These are phyloP conservation scores for Cercophora scortea DNA, from an alignment of 495 filamentous ascomycete genomes.

Conservation along the genomic window DNA sequence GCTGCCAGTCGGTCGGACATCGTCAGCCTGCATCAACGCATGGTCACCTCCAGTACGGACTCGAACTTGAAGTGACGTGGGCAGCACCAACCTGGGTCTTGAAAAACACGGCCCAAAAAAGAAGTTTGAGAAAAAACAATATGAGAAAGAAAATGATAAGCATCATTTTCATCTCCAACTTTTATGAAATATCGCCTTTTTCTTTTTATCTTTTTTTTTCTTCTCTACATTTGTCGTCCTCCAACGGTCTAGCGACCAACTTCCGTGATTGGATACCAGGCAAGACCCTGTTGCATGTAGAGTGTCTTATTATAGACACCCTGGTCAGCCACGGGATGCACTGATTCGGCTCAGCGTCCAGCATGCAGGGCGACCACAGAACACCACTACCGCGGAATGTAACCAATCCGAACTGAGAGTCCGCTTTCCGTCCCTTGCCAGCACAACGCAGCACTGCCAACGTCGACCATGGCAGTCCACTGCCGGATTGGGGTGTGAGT, in stretches of 20 bases:
- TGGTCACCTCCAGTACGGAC: too few species aligned
- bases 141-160: neutral
- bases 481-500: neutral
- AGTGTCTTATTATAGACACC: slow-evolving; percentile 17
- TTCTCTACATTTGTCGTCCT: neutral
- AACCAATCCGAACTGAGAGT: too few species aligned
- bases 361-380: neutral
- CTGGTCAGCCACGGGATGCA: slow-evolving; percentile 10
- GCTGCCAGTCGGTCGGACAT: neutral
- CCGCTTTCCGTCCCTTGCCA: neutral
- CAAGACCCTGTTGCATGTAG: slow-evolving; percentile 8
- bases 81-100: too few species aligned
- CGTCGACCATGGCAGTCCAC: neutral
- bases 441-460: slow-evolving; percentile 4
- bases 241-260: neutral
- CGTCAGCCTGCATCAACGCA: too few species aligned
- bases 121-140: neutral
- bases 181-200: too few species aligned
- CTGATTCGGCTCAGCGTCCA: slow-evolving; percentile 8
- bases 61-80: too few species aligned
- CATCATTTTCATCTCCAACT: neutral
- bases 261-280: neutral
- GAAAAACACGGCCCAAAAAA: neutral
- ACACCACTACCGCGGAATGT: too few species aligned
- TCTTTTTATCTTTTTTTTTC: neutral